These are phyloP conservation scores for Mallotus nudiflorus DNA, from an alignment of 345 rosid genomes.

Conservation along the genomic window DNA sequence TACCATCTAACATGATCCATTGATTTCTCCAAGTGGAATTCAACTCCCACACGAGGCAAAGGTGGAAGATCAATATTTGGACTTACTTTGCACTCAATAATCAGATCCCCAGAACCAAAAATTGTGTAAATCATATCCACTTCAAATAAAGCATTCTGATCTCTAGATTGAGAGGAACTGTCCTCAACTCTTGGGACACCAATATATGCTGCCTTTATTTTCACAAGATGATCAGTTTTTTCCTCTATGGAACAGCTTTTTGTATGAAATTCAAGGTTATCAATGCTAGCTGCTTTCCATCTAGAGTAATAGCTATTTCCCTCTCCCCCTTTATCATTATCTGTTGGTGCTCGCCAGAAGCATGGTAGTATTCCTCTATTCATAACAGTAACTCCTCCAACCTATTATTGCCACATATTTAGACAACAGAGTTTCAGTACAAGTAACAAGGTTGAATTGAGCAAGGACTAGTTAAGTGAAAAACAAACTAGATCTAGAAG, in stretches of 20 bases:
- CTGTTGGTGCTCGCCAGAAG: slow-evolving; percentile 97
- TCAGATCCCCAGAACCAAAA: slow-evolving; percentile 73
- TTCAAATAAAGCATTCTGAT: slow-evolving; percentile 49
- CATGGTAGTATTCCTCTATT: slow-evolving; percentile 74
- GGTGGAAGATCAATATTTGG: slow-evolving; percentile 82
- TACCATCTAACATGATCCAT: slow-evolving; percentile 76
- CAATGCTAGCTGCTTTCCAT: slow-evolving; percentile 76
- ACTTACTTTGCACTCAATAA: slow-evolving; percentile 57
- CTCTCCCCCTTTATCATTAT: slow-evolving; percentile 95
- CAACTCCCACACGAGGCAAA: slow-evolving; percentile 87
- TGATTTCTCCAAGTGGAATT: slow-evolving; percentile 66
- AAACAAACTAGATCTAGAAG: neutral
- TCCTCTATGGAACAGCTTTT: slow-evolving; percentile 63
- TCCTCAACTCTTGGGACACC: slow-evolving; percentile 37
- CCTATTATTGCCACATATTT: slow-evolving; percentile 41
- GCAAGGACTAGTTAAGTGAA: neutral
- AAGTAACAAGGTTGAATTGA: neutral
- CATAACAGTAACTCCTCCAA: slow-evolving; percentile 68
- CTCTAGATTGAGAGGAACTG: slow-evolving; percentile 28
- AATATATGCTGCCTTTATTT: slow-evolving; percentile 51
- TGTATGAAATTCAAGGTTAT: slow-evolving; percentile 47
- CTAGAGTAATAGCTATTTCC: slow-evolving; percentile 66
- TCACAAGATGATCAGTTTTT: slow-evolving; percentile 42
- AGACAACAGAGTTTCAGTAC: neutral
- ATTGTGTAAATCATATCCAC: slow-evolving; percentile 58